These are phyloP conservation scores for Pinus tabuliformis DNA, from an alignment of 75 land plant genomes.

Conservation along the genomic window DNA sequence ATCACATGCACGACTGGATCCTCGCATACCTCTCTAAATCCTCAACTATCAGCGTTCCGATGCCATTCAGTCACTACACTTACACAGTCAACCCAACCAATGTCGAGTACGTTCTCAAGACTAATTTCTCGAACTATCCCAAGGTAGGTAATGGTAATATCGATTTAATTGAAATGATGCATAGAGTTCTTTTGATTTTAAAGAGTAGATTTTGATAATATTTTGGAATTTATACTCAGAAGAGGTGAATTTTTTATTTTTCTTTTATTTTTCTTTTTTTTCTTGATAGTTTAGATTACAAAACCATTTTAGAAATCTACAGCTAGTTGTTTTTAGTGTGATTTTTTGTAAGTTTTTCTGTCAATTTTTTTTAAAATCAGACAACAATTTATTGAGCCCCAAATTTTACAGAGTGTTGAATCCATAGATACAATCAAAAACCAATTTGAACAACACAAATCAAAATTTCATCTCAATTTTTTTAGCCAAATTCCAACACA, in stretches of 20 bases:
- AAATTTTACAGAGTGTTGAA: too few relatives aligned
- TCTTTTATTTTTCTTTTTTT: too few relatives aligned
- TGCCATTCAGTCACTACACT: slow-evolving; percentile 59
- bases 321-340: too few relatives aligned
- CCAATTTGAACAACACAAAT: too few relatives aligned
- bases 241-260: not conserved
- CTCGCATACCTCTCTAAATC: slow-evolving; percentile 46
- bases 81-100: slow-evolving; percentile 84
- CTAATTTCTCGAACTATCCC: slow-evolving; percentile 72
- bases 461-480: too few relatives aligned
- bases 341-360: too few relatives aligned
- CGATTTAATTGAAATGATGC: not conserved
- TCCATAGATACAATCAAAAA: too few relatives aligned
- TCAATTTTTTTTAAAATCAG: too few relatives aligned
- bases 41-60: slow-evolving; percentile 50
- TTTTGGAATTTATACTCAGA: too few relatives aligned
- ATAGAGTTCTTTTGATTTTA: not conserved
- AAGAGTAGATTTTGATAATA: not conserved
- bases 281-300: not conserved
- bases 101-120: slow-evolving; percentile 77
- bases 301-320: too few relatives aligned
- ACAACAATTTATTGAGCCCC: too few relatives aligned
- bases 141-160: slow-evolving; percentile 39
- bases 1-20: slow-evolving; percentile 89
- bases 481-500: too few relatives aligned